Percentiles rank a stretch among this genome's conserved stretches.
Evolutionary conservation across 495 filamentous ascomycete species (phyloP).

Genomic region (Podospora didyma): DNA sequence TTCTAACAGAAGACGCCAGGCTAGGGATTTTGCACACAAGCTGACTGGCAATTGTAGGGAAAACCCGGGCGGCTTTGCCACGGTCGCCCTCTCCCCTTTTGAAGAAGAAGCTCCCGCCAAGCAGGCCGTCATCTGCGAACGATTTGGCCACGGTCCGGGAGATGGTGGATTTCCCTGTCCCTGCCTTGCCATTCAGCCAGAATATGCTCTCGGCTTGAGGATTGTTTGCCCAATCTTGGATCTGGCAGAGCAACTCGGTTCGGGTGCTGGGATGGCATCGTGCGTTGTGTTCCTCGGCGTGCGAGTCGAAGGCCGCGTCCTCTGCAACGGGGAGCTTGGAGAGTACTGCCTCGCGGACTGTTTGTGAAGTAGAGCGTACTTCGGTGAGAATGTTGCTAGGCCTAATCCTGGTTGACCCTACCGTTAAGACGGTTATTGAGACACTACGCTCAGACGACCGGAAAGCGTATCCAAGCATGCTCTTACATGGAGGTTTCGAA

Average conservation of each 20-base stretch:
- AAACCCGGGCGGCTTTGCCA: slow-evolving; percentile 31
- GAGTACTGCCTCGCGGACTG: not conserved
- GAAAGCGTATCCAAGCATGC: slow-evolving; percentile 7
- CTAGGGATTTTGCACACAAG: slow-evolving; percentile 21
- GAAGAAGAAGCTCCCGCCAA: slow-evolving; percentile 31
- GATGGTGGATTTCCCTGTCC: slow-evolving; percentile 46
- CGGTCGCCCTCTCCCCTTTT: slow-evolving; percentile 30
- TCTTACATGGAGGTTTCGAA: slow-evolving; percentile 11
- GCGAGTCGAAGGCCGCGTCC: slow-evolving; percentile 23
- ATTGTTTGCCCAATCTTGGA: slow-evolving; percentile 6
- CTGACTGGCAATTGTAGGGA: slow-evolving; percentile 40
- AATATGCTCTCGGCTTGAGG: slow-evolving; percentile 1
- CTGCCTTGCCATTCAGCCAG: slow-evolving; percentile 37
- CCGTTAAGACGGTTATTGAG: slow-evolving; percentile 7
- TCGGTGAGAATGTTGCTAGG: not conserved
- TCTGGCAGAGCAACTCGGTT: slow-evolving; percentile 19
- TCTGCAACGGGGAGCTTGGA: slow-evolving; percentile 12
- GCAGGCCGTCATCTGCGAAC: slow-evolving; percentile 13
- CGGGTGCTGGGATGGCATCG: slow-evolving; percentile 24
- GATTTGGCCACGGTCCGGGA: slow-evolving; percentile 33
- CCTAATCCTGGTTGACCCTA: slow-evolving; percentile 4
- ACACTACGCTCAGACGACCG: not conserved
- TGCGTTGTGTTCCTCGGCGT: slow-evolving; percentile 22
- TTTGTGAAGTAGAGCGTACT: not conserved
- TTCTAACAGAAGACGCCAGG: slow-evolving; percentile 11